phyloP scores from a whole-genome alignment of 805 yeast genomes.

The Ascoidea tarda region DNA sequence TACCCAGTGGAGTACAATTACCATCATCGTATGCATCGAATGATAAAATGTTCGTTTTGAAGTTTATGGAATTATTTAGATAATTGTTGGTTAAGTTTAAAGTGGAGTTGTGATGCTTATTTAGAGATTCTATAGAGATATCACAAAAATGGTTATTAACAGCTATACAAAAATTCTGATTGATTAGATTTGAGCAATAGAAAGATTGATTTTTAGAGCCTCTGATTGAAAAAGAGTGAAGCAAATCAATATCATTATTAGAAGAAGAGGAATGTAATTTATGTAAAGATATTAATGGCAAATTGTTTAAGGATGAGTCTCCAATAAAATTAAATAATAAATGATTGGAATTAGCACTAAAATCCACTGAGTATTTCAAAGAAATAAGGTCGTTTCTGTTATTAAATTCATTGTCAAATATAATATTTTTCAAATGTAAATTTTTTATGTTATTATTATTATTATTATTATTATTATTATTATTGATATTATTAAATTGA shows the following conservation, averaged over 20 bases:
- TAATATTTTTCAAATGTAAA: no score
- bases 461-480: no score
- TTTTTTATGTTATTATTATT: no score
- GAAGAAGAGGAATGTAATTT: no score
- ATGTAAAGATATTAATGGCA: background rate
- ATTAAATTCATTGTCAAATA: background rate
- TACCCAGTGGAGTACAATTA: no score
- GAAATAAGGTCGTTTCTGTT: background rate
- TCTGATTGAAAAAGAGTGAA: background rate
- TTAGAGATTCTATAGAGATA: background rate
- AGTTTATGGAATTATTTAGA: no score
- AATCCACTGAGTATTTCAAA: background rate
- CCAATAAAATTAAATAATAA: background rate
- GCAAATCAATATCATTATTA: no score
- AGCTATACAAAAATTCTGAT: background rate
- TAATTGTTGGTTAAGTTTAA: background rate
- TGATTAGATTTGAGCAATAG: background rate
- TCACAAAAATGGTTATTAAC: no score
- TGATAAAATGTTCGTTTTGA: background rate
- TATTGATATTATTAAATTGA: no score
- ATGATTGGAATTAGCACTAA: background rate
- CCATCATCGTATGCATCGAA: background rate
- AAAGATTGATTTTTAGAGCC: background rate
- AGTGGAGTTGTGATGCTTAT: no score
- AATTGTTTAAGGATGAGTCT: background rate